Base-by-base conservation (phyloP, 2,329 filamentous ascomycete genomes). In the Aureobasidium uvarum region DNA sequence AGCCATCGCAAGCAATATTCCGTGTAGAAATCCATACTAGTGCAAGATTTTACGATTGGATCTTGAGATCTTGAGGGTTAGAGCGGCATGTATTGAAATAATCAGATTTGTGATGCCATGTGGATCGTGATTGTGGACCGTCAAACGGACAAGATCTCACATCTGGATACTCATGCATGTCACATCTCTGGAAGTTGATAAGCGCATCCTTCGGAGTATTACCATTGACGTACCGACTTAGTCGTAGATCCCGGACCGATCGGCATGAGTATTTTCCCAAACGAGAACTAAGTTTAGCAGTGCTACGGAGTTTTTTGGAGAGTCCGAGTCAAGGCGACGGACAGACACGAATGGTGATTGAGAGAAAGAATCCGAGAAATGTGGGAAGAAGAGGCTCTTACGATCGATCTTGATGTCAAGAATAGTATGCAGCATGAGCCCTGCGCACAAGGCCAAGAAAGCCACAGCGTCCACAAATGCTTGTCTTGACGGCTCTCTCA, bases 391-490 rank as follows among this genome's bases (percentile, higher is more conserved):
- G 16, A 51, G 7, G 16, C 48, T n/a, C 23, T 41, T 18, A 14
- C 33, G 2, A 3, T 28, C 3, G 36, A 41, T 4, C 14, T 6
- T n/a, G 10, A 28, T 38, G 31, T 14, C 54, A 20, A 28, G 10
- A 20, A 39, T 13, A n/a, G 20, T 33, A 41, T 28, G 36, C 52
- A 55, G 2, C 8, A 4, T 41, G 14, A 41, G 52, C 50, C 50
- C 50, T 52, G 18, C 50, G 50, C 10, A 33, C 50, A 38, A 23
- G 50, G 50, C 54, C 54, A 58, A 58, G 54, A 25, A 43, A 58
- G 54, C 54, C 54, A 45, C 54, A 20, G 23, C 33, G 33, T 31
- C 39, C 10, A 58, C 16, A 45, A 39, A 43, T 58, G 54, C 54
- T 58, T 58, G 39, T 58, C 38, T 45, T 6, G 39, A 58, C 54